Evolutionary conservation across 768 basidiomycete species (phyloP).

Genomic region (Serendipita sp.): DNA sequence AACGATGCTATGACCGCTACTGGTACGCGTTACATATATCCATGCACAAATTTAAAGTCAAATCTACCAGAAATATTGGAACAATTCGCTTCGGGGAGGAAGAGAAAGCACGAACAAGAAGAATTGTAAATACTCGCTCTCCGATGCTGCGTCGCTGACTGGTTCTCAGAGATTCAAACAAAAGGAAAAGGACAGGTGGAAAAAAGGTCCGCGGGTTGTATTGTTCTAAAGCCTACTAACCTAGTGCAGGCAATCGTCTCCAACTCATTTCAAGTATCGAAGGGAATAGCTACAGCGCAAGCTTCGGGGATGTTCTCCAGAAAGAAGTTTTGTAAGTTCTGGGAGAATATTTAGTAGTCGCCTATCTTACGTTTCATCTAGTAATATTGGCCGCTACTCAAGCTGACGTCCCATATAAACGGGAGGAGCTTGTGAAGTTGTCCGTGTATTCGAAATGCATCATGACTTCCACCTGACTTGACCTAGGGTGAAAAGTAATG

Average conservation of each 20-base stretch:
- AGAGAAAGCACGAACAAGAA: slow-evolving; percentile 57
- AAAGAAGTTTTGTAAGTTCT: slow-evolving; percentile 58
- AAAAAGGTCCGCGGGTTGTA: too few species aligned
- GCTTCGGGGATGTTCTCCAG: slow-evolving; percentile 54
- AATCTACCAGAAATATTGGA: slow-evolving; percentile 37
- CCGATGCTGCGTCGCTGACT: neutral
- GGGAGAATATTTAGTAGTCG: slow-evolving; percentile 7
- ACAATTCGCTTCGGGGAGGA: slow-evolving; percentile 44
- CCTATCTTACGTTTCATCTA: slow-evolving; percentile 19
- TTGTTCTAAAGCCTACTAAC: slow-evolving; percentile 14
- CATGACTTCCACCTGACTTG: neutral
- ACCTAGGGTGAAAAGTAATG: slow-evolving; percentile 30
- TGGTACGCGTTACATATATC: slow-evolving; percentile 24
- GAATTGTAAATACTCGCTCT: slow-evolving; percentile 25
- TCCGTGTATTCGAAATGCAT: neutral
- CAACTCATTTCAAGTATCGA: neutral
- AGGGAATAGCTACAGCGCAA: slow-evolving; percentile 15
- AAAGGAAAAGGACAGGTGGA: slow-evolving; percentile 32
- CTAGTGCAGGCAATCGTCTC: neutral
- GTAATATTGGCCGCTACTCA: slow-evolving; percentile 66
- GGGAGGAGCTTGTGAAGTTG: slow-evolving; percentile 12
- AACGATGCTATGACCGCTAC: slow-evolving; percentile 60
- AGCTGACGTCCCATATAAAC: slow-evolving; percentile 21
- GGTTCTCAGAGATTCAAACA: slow-evolving; percentile 26
- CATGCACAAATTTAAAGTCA: neutral